Conservation (phyloP, 2,329 filamentous ascomycete species). For the Kalaharituber pfeilii region DNA sequence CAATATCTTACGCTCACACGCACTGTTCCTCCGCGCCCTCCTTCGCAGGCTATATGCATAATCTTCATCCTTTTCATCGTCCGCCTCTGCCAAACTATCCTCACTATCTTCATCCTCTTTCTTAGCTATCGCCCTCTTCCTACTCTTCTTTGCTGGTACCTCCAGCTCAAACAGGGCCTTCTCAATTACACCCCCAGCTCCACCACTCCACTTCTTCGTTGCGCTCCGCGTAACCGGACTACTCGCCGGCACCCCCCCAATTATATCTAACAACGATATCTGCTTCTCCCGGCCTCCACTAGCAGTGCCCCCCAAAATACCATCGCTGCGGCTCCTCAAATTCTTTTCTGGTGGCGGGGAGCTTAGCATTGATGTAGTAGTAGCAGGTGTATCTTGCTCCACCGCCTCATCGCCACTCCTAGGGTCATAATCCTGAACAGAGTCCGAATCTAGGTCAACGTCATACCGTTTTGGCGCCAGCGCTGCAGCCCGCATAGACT, state of each 20-base stretch:
- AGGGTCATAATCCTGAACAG: too few species aligned
- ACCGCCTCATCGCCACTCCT: background rate
- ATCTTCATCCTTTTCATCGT: background rate
- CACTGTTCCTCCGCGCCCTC: background rate
- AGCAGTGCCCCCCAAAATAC: background rate
- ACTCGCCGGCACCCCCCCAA: background rate
- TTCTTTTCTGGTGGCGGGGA: background rate
- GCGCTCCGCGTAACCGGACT: background rate
- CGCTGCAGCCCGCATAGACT: background rate
- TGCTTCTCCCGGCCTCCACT: background rate
- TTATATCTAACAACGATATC: background rate
- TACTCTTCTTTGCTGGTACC: background rate
- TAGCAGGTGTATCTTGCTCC: background rate
- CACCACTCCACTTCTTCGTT: background rate
- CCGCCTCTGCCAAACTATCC: background rate
- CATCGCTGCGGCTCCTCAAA: background rate
- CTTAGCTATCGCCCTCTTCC: background rate
- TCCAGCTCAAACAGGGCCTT: too few species aligned
- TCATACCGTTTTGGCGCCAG: background rate
- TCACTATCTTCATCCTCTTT: slow-evolving; percentile 2
- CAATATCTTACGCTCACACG: too few species aligned
- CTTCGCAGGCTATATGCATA: background rate
- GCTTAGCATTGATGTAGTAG: background rate
- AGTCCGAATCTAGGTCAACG: background rate
- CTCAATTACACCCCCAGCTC: background rate